Base-by-base conservation (phyloP, 2,329 filamentous ascomycete genomes). In the Xylariales sp. region DNA sequence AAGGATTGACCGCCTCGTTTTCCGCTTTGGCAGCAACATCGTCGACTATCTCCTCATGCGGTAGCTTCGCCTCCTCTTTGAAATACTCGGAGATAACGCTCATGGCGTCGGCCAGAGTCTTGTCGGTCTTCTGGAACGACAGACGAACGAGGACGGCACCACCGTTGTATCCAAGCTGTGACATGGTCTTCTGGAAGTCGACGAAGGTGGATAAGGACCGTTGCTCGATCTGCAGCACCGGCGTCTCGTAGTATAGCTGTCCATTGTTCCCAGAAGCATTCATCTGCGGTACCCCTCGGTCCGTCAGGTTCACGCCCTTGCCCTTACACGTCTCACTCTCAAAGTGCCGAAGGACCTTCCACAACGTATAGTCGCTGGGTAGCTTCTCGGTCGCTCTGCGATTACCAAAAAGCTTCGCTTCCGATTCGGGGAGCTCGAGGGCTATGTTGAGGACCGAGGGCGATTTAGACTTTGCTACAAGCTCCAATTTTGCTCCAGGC, bases 331-430 rank as follows among this genome's bases (percentile, higher is more conserved):
- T 77, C 18, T 78, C 75, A 48, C 84, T 84, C 64, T 98, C 93
- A 51, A 97, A 95, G 58, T 93, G 88, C 45, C 93, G 84, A 43
- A 98, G 61, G 20, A 97, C 73, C 51, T 88, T 78, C 93, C 93
- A 98, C 63, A 98, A 61, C 14, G 88, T 87, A 25, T 88, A 87
- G 50, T 88, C 85, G 61, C 86, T 95, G 1, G 90, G 82, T 46
- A 97, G 89, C 58, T 93, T 95, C 59, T 93, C 83, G 42, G 82
- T 79, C 29, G 95, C 65, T 21, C 89, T 80, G 18, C 81, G 2
- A 81, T 65, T 22, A 74, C 40, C 75, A 15, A 76, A 71, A 36
- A 74, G 70, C 32, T 69, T 70, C 15, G 76, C 80, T 57, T 93
- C 85, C 16, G 82, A 78, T 25, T 82, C 74, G 3, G 88, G 87